Evolutionary conservation across 192 early-diverging fungal genomes (phyloP).

Genomic region (Coemansia sp.): DNA sequence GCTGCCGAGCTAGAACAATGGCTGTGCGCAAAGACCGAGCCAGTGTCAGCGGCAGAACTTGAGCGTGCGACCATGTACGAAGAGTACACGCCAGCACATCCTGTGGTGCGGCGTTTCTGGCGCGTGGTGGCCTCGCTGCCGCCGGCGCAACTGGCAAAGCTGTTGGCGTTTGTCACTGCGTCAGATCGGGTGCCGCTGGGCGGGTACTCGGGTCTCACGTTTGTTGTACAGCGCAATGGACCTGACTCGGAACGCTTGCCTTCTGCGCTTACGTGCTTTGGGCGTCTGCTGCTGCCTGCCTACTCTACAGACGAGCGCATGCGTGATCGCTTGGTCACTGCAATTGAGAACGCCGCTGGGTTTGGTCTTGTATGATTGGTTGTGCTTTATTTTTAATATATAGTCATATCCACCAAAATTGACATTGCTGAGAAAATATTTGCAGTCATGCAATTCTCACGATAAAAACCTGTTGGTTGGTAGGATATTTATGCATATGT

Average conservation of each 20-base stretch:
- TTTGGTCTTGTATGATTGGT: constrained; percentile 74
- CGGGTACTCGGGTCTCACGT: constrained; percentile 74
- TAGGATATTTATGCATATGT: no score
- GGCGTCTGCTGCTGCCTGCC: constrained; percentile 82
- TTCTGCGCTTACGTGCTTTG: constrained; percentile 90
- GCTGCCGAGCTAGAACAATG: constrained; percentile 74
- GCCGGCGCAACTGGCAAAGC: constrained; percentile 63
- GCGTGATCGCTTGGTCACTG: constrained; percentile 70
- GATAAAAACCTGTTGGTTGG: no score
- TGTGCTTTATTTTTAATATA: no score
- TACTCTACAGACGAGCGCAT: constrained; percentile 73
- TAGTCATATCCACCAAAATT: no score
- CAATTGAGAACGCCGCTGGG: constrained; percentile 89
- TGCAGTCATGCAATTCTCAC: no score
- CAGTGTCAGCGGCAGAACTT: constrained; percentile 69
- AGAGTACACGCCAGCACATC: constrained; percentile 68
- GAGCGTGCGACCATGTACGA: constrained; percentile 76
- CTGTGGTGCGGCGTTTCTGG: constrained; percentile 79
- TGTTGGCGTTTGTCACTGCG: constrained; percentile 90
- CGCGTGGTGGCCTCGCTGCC: constrained; percentile 66
- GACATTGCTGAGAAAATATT: no score
- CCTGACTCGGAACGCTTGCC: constrained; percentile 84
- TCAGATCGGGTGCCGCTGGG: constrained; percentile 84
- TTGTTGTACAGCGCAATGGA: constrained; percentile 95
- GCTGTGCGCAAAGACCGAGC: constrained; percentile 59